Evolutionary conservation across 140 eudicot genomes (phyloP).

Genomic region (Eryngium alpinum): DNA sequence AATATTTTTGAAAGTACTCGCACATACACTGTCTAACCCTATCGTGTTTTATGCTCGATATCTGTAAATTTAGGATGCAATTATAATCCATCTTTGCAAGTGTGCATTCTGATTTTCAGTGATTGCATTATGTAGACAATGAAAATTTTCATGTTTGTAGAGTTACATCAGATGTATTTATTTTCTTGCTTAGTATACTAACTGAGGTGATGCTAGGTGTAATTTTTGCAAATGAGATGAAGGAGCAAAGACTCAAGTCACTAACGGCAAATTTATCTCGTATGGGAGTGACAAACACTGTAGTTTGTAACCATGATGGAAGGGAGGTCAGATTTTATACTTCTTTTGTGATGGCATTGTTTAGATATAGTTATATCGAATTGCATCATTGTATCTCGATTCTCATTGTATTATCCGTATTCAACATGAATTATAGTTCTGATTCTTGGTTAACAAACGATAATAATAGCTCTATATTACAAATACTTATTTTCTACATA

Average conservation of each 20-base stretch:
- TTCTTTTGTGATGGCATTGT: background rate
- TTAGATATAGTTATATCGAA: background rate
- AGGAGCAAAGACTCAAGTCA: slow-evolving; percentile 74
- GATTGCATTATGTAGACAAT: background rate
- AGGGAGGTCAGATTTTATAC: slow-evolving; percentile 57
- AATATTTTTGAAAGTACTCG: background rate
- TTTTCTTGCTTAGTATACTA: background rate
- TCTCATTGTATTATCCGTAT: background rate
- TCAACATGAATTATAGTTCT: background rate
- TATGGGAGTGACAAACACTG: slow-evolving; percentile 92
- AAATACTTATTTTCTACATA: background rate
- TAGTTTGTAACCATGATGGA: slow-evolving; percentile 88
- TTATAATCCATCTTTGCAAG: background rate
- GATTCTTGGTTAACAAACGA: background rate
- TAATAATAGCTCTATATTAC: background rate
- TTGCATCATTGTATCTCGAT: background rate
- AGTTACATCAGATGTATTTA: background rate
- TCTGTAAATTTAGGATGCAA: background rate
- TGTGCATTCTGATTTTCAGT: background rate
- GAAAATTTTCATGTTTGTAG: background rate
- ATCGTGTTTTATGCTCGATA: background rate
- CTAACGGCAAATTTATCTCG: slow-evolving; percentile 78
- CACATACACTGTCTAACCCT: background rate
- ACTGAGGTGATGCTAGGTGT: slow-evolving; percentile 44
- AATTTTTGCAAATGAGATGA: slow-evolving; percentile 89